phyloP scores from a whole-genome alignment of 2,329 filamentous ascomycete genomes.

The Chaetothyriales sp. region DNA sequence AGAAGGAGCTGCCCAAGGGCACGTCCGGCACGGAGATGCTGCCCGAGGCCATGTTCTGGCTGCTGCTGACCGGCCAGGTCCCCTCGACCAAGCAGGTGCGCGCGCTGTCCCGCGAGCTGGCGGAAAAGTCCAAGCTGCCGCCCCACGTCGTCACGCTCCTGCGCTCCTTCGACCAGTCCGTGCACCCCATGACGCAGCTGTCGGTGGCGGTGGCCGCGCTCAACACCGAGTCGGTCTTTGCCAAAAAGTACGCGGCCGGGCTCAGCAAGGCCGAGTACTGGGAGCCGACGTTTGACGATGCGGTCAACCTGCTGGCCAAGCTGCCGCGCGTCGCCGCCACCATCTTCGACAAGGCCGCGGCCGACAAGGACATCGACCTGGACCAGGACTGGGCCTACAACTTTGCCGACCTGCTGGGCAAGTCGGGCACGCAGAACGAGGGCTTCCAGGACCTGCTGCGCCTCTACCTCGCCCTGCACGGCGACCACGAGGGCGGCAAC shows the following conservation, averaged over 20 bases:
- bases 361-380: conserved; percentile 60
- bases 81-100: conserved; percentile 73
- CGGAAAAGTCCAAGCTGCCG: conserved; percentile 71
- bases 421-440: conserved; percentile 73
- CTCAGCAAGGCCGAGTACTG: conserved; percentile 95
- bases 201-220: conserved; percentile 90
- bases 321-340: conserved; percentile 92
- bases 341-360: conserved; percentile 81
- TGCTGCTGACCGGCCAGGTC: conserved; percentile 83
- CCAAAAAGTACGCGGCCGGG: conserved; percentile 80
- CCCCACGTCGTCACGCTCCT: conserved; percentile 76
- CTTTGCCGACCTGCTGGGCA: conserved; percentile 91
- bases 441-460: conserved; percentile 91
- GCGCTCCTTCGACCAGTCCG: conserved; percentile 72
- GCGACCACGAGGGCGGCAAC: conserved; percentile 96
- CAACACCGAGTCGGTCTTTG: conserved; percentile 87
- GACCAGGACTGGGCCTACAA: conserved; percentile 97
- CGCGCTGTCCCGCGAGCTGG: conserved; percentile 69
- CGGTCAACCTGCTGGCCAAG: conserved; percentile 86
- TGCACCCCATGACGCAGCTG: conserved; percentile 98
- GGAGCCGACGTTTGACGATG: conserved; percentile 95
- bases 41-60: conserved; percentile 98
- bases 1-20: conserved; percentile 84
- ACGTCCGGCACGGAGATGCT: conserved; percentile 90
- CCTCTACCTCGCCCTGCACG: conserved; percentile 89